phyloP scores from a whole-genome alignment of 768 basidiomycete species.

The Russula lepida region DNA sequence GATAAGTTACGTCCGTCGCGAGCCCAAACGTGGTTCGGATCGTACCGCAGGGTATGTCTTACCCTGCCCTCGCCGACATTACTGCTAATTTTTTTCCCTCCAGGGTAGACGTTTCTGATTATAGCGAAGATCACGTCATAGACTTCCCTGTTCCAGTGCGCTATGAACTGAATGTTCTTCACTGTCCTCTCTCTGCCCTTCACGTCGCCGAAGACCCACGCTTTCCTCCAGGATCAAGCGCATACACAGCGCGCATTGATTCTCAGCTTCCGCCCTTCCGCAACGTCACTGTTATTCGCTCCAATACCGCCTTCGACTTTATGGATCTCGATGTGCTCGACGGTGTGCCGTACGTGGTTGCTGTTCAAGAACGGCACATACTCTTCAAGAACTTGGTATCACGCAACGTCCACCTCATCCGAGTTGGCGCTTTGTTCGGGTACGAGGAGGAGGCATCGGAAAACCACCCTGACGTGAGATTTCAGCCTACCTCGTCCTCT shows the following conservation, averaged over 20 bases:
- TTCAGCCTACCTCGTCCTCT: constrained; percentile 2
- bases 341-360: constrained; percentile 5
- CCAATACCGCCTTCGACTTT: constrained; percentile 14
- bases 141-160: constrained; percentile 19
- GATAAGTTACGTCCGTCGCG: constrained; percentile 17
- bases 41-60: constrained; percentile 11
- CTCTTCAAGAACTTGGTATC: constrained; percentile 16
- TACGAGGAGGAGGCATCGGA: constrained; percentile 15
- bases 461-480: constrained; percentile 13
- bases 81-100: neutral
- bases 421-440: constrained; percentile 14
- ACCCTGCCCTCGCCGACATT: neutral
- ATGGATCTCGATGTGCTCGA: constrained; percentile 16
- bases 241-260: constrained; percentile 11
- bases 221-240: constrained; percentile 15
- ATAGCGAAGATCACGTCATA: constrained; percentile 13
- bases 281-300: constrained; percentile 7
- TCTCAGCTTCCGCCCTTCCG: constrained; percentile 5
- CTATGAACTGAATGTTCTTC: constrained; percentile 15
- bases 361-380: constrained; percentile 8
- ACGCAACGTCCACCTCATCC: constrained; percentile 1
- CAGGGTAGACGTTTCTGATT: constrained; percentile 18
- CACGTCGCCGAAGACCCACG: constrained; percentile 17
- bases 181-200: constrained; percentile 17
- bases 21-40: constrained; percentile 8